Base-by-base conservation (phyloP, 2,329 filamentous ascomycete species). In the Ilyonectria destructans region DNA sequence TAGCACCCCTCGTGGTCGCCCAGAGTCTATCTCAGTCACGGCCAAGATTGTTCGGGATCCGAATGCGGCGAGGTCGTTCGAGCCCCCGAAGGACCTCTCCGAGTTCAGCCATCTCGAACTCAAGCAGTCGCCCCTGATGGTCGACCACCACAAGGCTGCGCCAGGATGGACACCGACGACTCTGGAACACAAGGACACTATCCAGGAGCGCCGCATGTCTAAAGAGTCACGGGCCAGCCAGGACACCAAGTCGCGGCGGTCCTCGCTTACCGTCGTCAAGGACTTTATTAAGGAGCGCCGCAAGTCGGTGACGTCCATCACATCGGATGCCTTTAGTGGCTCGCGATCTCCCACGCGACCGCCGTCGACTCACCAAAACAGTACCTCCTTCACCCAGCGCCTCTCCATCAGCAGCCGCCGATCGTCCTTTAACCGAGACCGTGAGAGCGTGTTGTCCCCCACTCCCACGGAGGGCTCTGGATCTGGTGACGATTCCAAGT, bases 1-100 rank as follows among this genome's bases (percentile, higher is more conserved):
- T n/a, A 81, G 77, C 60, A 71, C 79, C 7, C 78, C 83, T n/a
- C 81, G 83, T 17, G 85, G 86, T 6, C 84, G 84, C 2, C 88
- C 91, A 6, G 93, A 95, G 75, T 95, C 94, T 1, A 90, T 97
- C n/a, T 95, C 95, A 52, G 95, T 97, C 12, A 96, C 93, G 19
- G 93, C 95, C 56, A 90, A 92, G 58, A 97, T 97, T 70, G 85
- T 97, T 43, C 90, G 94, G 55, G 92, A 93, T 71, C 84, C 87
- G 37, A 79, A 78, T 21, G 81, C 82, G 48, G 79, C 81, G 6
- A 82, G 79, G 65, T 78, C 78, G 21, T 76, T 83, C 2, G 86
- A 88, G 19, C 73, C 79, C 2, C 80, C 79, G 2, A 81, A 78
- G 43, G 84, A 85, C 58, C 75, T 77, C 19, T 79, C 77, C 2